phyloP scores from a whole-genome alignment of 2,329 filamentous ascomycete genomes.

The Colletotrichum spinosum region DNA sequence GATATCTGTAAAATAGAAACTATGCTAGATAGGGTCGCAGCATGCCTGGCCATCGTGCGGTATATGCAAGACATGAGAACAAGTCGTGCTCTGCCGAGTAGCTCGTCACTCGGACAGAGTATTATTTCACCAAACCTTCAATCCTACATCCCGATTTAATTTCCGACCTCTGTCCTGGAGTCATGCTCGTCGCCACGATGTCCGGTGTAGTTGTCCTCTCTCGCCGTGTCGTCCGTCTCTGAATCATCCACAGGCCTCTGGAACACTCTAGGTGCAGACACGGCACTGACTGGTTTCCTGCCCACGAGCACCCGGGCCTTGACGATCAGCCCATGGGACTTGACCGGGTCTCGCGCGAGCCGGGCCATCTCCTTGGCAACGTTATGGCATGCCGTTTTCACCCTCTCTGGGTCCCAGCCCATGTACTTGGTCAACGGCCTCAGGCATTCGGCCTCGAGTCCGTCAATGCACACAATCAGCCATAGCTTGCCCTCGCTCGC shows the following conservation, averaged over 20 bases:
- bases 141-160: neutral
- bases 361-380: conserved; percentile 61
- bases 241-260: conserved; percentile 24
- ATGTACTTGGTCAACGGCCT: conserved; percentile 64
- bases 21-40: conserved; percentile 24
- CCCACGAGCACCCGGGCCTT: conserved; percentile 62
- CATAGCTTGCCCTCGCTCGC: conserved; percentile 64
- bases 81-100: conserved; percentile 30
- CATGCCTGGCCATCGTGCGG: conserved; percentile 14
- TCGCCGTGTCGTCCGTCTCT: conserved; percentile 36
- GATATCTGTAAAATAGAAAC: conserved; percentile 4
- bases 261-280: conserved; percentile 7
- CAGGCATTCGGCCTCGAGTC: conserved; percentile 60
- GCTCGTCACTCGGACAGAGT: conserved; percentile 26
- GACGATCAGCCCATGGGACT: conserved; percentile 55
- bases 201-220: conserved; percentile 23
- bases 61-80: conserved; percentile 30
- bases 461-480: conserved; percentile 64
- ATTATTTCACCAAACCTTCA: conserved; percentile 14
- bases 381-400: conserved; percentile 58
- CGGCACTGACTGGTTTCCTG: conserved; percentile 56
- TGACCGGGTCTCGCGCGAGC: conserved; percentile 59
- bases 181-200: conserved; percentile 10
- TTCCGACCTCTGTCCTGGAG: conserved; percentile 2
- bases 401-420: conserved; percentile 63